Percentiles rank a stretch among this genome's conserved stretches.
These are phyloP conservation scores for Nicotiana undulata DNA, from an alignment of 257 asterid genomes.

Conservation along the genomic window DNA sequence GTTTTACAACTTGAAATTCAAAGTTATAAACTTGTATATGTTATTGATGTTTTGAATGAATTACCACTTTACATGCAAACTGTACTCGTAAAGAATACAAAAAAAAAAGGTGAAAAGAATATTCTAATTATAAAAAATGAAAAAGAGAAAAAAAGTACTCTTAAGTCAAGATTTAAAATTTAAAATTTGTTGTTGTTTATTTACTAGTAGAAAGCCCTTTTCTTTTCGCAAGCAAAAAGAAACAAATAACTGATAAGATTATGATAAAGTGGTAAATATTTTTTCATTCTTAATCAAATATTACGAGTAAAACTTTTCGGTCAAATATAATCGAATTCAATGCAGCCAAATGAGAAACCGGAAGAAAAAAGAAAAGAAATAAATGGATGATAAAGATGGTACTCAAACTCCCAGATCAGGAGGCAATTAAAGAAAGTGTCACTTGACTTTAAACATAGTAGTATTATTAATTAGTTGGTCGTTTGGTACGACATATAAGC, in stretches of 20 bases:
- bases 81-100: not conserved
- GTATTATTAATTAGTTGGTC: not conserved
- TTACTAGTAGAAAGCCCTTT: not conserved
- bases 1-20: not conserved
- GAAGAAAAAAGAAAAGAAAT: not conserved
- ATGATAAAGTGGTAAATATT: rapidly evolving
- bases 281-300: too few species aligned
- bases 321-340: too few species aligned
- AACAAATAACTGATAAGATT: too few species aligned
- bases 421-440: not conserved
- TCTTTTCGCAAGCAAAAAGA: not conserved
- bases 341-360: too few species aligned
- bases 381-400: not conserved
- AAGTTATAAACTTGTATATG: not conserved
- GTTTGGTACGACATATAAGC: too few species aligned
- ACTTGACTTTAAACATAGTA: not conserved
- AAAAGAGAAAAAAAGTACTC: too few species aligned
- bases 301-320: too few species aligned
- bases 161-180: too few species aligned
- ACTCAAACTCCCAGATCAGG: not conserved
- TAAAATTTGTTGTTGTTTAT: too few species aligned
- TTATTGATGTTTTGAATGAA: not conserved
- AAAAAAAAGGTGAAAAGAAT: not conserved
- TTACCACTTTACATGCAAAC: not conserved
- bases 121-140: too few species aligned